phyloP scores from a whole-genome alignment of 345 rosid genomes.

The Aethionema arabicum region DNA sequence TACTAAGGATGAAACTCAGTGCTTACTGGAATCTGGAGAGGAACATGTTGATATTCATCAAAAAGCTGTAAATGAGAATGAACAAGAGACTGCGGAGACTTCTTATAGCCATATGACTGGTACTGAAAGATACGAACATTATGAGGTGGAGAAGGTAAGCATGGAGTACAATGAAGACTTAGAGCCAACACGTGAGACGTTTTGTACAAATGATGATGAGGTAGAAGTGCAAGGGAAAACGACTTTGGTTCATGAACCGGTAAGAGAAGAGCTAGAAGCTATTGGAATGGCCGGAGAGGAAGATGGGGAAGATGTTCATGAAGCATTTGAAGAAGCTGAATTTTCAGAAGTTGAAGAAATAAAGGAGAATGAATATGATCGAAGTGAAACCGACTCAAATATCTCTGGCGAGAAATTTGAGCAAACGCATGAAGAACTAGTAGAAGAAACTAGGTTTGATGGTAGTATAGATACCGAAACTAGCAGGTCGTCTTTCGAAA shows the following conservation, averaged over 20 bases:
- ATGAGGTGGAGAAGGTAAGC: conserved; percentile 31
- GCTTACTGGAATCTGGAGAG: conserved; percentile 41
- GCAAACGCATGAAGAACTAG: conserved; percentile 20
- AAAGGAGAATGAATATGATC: conserved; percentile 41
- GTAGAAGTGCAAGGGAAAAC: no score
- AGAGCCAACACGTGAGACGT: no score
- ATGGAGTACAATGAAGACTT: conserved; percentile 30
- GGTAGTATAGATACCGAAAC: conserved; percentile 34
- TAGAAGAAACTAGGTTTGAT: conserved; percentile 27
- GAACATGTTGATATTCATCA: conserved; percentile 36
- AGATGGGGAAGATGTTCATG: conserved; percentile 38
- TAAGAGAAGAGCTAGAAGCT: conserved; percentile 40
- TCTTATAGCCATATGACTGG: conserved; percentile 33
- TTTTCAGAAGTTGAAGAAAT: conserved; percentile 37
- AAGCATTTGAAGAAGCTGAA: conserved; percentile 43
- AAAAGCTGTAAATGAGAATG: conserved; percentile 37
- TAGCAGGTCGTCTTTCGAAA: conserved; percentile 37
- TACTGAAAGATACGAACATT: conserved; percentile 26
- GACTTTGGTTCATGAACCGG: conserved; percentile 38
- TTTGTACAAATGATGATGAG: no score
- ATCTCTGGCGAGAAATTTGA: conserved; percentile 33
- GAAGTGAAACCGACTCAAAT: conserved; percentile 34
- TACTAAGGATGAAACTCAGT: conserved; percentile 37
- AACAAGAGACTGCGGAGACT: conserved; percentile 33
- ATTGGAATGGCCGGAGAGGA: conserved; percentile 39